Conservation (phyloP, 140 eudicot species). For the Cichorium intybus region DNA sequence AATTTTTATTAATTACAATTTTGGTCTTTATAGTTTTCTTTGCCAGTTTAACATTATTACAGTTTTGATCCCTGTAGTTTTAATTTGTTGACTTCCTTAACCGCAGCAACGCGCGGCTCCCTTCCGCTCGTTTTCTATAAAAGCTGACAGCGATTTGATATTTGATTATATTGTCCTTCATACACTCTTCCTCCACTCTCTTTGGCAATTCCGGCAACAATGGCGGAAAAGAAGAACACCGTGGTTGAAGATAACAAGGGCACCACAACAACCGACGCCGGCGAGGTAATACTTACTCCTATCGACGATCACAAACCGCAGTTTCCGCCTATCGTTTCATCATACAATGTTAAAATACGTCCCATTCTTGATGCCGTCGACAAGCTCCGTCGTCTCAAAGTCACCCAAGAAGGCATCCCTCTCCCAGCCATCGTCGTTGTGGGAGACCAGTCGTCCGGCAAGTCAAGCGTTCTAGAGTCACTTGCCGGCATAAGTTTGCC, state of each 20-base stretch:
- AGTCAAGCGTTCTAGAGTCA: slow-evolving; percentile 43
- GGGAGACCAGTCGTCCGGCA: slow-evolving; percentile 48
- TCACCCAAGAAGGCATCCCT: slow-evolving; percentile 45
- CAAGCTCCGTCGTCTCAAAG: slow-evolving; percentile 36
- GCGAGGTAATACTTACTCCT: background rate
- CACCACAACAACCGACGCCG: background rate
- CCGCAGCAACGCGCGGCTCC: no score
- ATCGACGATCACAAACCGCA: background rate
- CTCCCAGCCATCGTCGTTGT: slow-evolving; percentile 50
- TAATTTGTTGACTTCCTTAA: no score
- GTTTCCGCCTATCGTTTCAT: slow-evolving; percentile 17
- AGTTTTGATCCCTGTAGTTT: no score
- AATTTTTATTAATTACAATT: no score
- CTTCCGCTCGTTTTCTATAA: no score
- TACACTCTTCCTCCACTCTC: no score
- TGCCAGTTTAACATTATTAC: no score
- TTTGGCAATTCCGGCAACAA: no score
- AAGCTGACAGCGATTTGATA: no score
- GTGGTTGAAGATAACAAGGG: background rate
- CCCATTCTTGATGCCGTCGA: slow-evolving; percentile 44
- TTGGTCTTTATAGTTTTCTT: no score
- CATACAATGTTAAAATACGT: slow-evolving; percentile 36
- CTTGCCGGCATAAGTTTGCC: slow-evolving; percentile 50
- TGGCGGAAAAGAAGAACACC: background rate
- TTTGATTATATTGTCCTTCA: no score